Percentiles rank a stretch among this genome's conserved stretches.
Evolutionary conservation across 306 rosid species (phyloP).

Genomic region (Prunus dulcis): DNA sequence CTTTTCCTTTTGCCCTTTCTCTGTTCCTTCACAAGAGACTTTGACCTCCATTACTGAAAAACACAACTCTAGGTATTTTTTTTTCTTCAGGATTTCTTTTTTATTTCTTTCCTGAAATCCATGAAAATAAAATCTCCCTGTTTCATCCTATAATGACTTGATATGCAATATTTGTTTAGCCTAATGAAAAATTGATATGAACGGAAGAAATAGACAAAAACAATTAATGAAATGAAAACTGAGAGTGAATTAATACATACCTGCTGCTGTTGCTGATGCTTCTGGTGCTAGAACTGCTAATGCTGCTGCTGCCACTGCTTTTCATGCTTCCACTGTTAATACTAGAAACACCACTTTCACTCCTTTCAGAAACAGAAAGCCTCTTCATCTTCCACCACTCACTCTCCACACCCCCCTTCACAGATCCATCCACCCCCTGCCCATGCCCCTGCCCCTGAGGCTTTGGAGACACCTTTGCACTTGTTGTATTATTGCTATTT

Average conservation of each 20-base stretch:
- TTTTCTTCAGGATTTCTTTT: background rate
- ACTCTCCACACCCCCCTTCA: constrained; percentile 39
- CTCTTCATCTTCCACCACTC: constrained; percentile 83
- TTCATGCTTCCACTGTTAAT: constrained; percentile 50
- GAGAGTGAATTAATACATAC: constrained; percentile 18
- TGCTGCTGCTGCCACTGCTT: constrained; percentile 60
- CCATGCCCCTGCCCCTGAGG: constrained; percentile 27
- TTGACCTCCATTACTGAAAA: background rate
- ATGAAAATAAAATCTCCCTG: background rate
- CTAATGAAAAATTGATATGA: too few species aligned
- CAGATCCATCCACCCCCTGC: constrained; percentile 28
- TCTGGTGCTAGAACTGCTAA: constrained; percentile 38
- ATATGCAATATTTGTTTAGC: too few species aligned
- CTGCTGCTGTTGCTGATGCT: constrained; percentile 42
- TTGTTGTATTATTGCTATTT: background rate
- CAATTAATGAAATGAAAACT: background rate
- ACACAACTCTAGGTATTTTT: background rate
- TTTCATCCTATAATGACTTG: background rate
- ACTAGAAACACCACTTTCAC: constrained; percentile 56
- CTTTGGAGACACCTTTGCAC: constrained; percentile 58
- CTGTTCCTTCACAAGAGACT: constrained; percentile 1
- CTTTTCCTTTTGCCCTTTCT: constrained; percentile 2
- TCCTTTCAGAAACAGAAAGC: constrained; percentile 28
- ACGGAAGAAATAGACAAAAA: too few species aligned
- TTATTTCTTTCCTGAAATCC: background rate